These are phyloP conservation scores for Guyanaporus albipodus DNA, from an alignment of 768 basidiomycete species.

Conservation along the genomic window DNA sequence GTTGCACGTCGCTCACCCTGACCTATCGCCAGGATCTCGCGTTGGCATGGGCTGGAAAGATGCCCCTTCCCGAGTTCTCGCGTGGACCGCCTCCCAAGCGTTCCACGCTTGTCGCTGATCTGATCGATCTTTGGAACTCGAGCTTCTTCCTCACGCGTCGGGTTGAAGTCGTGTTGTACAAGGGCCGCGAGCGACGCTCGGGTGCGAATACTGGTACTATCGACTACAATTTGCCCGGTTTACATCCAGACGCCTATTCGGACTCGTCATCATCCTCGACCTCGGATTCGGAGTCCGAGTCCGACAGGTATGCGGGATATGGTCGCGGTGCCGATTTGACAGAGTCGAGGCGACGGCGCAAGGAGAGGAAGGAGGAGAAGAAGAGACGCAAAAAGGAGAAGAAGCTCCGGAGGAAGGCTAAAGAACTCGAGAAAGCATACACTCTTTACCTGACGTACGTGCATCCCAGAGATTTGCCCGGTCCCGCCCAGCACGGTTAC, in stretches of 20 bases:
- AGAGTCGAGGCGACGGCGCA: conserved; percentile 50
- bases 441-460: conserved; percentile 58
- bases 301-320: conserved; percentile 43
- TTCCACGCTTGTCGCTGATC: conserved; percentile 59
- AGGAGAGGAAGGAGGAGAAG: conserved; percentile 56
- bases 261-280: conserved; percentile 38
- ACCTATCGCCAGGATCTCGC: conserved; percentile 53
- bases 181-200: conserved; percentile 74
- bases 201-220: conserved; percentile 52
- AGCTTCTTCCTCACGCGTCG: conserved; percentile 73
- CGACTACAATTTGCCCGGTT: conserved; percentile 51
- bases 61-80: conserved; percentile 56
- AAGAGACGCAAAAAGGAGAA: conserved; percentile 61
- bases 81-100: conserved; percentile 52
- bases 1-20: not conserved
- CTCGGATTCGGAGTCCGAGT: conserved; percentile 41
- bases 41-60: conserved; percentile 71
- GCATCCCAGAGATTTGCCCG: conserved; percentile 30
- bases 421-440: conserved; percentile 59
- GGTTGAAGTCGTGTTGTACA: conserved; percentile 78
- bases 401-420: conserved; percentile 55
- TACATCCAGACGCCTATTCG: conserved; percentile 41
- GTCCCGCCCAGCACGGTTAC: conserved; percentile 26
- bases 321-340: conserved; percentile 43
- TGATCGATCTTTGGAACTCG: conserved; percentile 76